A percentile compares a stretch with the other conserved stretches of the same genome.
Evolutionary conservation across 176 grass and related monocot genomes (phyloP).

Genomic region (Aegilops speltoides): DNA sequence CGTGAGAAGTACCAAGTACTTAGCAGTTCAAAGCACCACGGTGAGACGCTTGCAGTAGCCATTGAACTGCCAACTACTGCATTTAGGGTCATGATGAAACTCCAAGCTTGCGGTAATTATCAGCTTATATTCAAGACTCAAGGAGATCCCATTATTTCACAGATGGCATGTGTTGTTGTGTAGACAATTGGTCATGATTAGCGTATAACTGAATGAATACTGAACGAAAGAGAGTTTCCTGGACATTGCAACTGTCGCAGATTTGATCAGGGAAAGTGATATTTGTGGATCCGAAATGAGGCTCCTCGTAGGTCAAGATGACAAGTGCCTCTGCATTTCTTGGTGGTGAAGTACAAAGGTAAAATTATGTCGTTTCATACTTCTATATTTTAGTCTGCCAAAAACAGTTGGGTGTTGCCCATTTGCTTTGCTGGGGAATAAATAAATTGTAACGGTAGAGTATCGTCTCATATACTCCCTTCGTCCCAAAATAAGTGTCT

Average conservation of each 20-base stretch:
- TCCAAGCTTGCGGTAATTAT: conserved; percentile 45
- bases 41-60: conserved; percentile 53
- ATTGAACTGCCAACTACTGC: conserved; percentile 41
- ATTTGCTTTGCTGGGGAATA: neutral
- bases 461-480: neutral
- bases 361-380: neutral
- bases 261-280: neutral
- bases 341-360: neutral
- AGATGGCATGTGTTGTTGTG: conserved; percentile 53
- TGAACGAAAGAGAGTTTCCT: neutral
- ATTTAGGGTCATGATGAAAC: conserved; percentile 59
- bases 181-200: conserved; percentile 20
- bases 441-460: neutral
- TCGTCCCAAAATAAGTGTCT: no score
- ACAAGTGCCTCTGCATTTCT: neutral
- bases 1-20: conserved; percentile 1
- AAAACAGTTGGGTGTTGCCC: neutral
- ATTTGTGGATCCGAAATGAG: neutral
- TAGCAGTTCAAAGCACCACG: conserved; percentile 22
- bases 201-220: neutral
- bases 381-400: neutral
- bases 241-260: neutral
- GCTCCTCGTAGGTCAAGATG: neutral
- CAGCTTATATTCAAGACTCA: conserved; percentile 47
- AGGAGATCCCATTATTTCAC: conserved; percentile 50